Conservation (phyloP, 495 filamentous ascomycete species). For the Aspergillus funiculosus region DNA sequence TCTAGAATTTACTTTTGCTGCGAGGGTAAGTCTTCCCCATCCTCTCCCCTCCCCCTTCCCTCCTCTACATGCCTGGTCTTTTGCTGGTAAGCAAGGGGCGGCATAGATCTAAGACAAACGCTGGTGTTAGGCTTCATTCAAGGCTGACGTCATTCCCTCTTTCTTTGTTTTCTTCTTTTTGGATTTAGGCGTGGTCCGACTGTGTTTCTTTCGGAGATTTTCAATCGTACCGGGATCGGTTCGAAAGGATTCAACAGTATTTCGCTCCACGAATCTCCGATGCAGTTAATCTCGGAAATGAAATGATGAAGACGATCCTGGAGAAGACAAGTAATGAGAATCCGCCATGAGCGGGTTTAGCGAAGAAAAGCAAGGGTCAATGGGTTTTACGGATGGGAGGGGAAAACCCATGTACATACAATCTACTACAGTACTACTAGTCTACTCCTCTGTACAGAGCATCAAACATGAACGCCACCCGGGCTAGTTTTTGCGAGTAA, state of each 20-base stretch:
- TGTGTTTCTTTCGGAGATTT: constrained; percentile 88
- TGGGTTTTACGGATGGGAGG: too few relatives aligned
- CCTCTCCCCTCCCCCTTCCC: background rate
- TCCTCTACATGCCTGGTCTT: background rate
- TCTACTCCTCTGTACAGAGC: too few relatives aligned
- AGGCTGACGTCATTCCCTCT: constrained; percentile 4
- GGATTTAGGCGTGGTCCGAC: constrained; percentile 83
- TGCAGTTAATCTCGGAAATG: constrained; percentile 79
- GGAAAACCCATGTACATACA: too few relatives aligned
- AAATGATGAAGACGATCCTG: constrained; percentile 94
- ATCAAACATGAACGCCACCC: background rate
- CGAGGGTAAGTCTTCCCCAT: constrained; percentile 50
- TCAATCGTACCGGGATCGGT: constrained; percentile 81
- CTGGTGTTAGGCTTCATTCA: background rate
- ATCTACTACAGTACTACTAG: too few relatives aligned
- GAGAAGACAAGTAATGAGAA: constrained; percentile 57
- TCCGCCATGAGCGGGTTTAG: background rate
- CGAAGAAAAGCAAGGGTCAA: background rate
- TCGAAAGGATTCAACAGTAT: constrained; percentile 80
- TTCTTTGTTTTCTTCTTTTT: background rate
- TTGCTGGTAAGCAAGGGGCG: background rate
- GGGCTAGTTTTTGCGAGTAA: too few relatives aligned
- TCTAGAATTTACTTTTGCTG: constrained; percentile 94
- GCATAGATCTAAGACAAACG: background rate
- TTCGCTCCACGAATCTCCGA: constrained; percentile 85